Conservation (phyloP, 441 rosid genomes). For the Biscutella auriculata region DNA sequence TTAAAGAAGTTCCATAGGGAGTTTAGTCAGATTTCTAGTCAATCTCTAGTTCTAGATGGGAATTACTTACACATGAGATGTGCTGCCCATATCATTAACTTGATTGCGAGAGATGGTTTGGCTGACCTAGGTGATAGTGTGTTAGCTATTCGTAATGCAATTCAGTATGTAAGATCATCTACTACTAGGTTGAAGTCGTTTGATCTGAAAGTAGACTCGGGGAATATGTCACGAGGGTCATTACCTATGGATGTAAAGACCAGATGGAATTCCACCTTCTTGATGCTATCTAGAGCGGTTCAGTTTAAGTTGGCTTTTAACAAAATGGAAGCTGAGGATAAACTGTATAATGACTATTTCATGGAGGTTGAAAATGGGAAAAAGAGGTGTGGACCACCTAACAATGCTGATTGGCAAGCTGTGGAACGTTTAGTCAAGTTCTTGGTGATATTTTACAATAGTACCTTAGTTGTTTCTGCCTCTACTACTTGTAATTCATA, state of each 20-base stretch:
- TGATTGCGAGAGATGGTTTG: too few species aligned
- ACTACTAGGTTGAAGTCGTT: neutral
- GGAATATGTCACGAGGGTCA: neutral
- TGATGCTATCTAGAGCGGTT: neutral
- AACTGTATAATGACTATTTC: neutral
- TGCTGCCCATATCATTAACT: too few species aligned
- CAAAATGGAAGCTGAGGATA: neutral
- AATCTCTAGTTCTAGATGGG: too few species aligned
- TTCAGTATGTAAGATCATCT: neutral
- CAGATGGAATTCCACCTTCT: neutral
- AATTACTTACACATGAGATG: too few species aligned
- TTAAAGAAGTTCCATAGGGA: neutral
- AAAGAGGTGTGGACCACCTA: neutral
- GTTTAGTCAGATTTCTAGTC: too few species aligned
- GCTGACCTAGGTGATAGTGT: neutral
- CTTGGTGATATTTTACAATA: neutral
- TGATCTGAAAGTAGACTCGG: neutral
- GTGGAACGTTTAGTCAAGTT: neutral
- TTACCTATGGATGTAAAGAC: neutral
- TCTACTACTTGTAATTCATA: neutral
- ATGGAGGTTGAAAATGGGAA: neutral
- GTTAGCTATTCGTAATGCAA: neutral
- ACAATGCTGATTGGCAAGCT: neutral
- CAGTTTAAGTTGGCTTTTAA: neutral
- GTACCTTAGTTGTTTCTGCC: neutral